Evolutionary conservation across 257 asterid species (phyloP).

Genomic region (Nyctanthes arbortristis): DNA sequence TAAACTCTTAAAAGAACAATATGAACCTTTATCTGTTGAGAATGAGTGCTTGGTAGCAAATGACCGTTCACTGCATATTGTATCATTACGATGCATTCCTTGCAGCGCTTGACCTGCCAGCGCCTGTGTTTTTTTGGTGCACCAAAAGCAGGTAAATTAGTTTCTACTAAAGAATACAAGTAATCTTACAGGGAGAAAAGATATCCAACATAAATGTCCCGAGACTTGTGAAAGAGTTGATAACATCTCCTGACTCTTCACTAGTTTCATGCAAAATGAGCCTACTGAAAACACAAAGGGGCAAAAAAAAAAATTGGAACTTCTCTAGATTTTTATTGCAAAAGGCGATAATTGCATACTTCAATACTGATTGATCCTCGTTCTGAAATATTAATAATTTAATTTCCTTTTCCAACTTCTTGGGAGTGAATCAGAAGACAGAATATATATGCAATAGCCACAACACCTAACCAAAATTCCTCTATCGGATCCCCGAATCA

Average conservation of each 20-base stretch:
- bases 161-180: conserved; percentile 19
- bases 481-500: not conserved
- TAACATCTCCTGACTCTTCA: conserved; percentile 2
- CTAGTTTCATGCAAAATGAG: conserved; percentile 10
- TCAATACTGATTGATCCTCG: not conserved
- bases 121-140: conserved; percentile 38
- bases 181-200: not conserved
- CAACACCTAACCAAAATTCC: not conserved
- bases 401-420: not conserved
- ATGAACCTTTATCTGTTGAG: conserved; percentile 82
- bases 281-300: too few relatives aligned
- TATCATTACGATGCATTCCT: conserved; percentile 33
- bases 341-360: not conserved
- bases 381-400: not conserved
- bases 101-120: conserved; percentile 55
- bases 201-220: not conserved
- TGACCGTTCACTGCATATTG: conserved; percentile 40
- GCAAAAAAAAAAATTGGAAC: too few relatives aligned
- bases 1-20: conserved; percentile 5
- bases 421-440: not conserved
- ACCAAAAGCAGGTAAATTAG: conserved; percentile 10
- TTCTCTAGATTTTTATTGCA: not conserved
- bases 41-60: conserved; percentile 81
- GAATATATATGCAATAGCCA: not conserved
- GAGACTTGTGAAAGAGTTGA: not conserved